phyloP scores from a whole-genome alignment of 1,284 basidiomycete species.

The Gastroboletus turbinatus region DNA sequence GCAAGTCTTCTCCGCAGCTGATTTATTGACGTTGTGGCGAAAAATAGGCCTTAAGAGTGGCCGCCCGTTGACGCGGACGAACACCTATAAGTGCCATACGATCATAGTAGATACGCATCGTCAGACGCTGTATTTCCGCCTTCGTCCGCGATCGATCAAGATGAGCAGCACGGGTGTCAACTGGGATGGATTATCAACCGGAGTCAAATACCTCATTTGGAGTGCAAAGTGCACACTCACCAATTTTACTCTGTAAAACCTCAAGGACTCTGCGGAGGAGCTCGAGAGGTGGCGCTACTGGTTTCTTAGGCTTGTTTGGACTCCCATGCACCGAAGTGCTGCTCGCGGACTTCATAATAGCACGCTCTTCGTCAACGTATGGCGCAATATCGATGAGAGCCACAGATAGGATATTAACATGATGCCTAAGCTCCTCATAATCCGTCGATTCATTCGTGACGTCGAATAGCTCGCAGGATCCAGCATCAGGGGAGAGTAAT shows the following conservation, averaged over 20 bases:
- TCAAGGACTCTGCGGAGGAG: conserved; percentile 48
- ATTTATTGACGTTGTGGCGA: conserved; percentile 25
- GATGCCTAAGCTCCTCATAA: conserved; percentile 55
- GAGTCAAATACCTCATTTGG: neutral
- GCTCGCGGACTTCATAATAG: conserved; percentile 15
- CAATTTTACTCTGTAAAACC: conserved; percentile 57
- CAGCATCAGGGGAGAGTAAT: conserved; percentile 36
- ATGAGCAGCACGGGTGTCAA: conserved; percentile 68
- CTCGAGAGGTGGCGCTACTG: conserved; percentile 42
- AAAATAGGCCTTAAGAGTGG: conserved; percentile 34
- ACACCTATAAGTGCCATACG: conserved; percentile 37
- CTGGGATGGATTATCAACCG: conserved; percentile 34
- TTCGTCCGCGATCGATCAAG: conserved; percentile 72
- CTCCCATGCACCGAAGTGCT: conserved; percentile 22
- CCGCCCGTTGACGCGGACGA: conserved; percentile 19
- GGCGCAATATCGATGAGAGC: conserved; percentile 56
- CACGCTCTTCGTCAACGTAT: conserved; percentile 52
- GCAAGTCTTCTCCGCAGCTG: neutral
- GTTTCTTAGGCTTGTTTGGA: conserved; percentile 38
- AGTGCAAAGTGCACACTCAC: conserved; percentile 38
- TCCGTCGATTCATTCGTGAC: conserved; percentile 47
- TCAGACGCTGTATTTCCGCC: conserved; percentile 58
- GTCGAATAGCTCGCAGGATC: conserved; percentile 43
- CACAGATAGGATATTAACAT: conserved; percentile 53
- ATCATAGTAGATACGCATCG: conserved; percentile 64